Evolutionary conservation across 371 early-diverging fungal species (phyloP), one percentile per base, ranked within the genome.

Genomic region (Mucor lusitanicus): DNA sequence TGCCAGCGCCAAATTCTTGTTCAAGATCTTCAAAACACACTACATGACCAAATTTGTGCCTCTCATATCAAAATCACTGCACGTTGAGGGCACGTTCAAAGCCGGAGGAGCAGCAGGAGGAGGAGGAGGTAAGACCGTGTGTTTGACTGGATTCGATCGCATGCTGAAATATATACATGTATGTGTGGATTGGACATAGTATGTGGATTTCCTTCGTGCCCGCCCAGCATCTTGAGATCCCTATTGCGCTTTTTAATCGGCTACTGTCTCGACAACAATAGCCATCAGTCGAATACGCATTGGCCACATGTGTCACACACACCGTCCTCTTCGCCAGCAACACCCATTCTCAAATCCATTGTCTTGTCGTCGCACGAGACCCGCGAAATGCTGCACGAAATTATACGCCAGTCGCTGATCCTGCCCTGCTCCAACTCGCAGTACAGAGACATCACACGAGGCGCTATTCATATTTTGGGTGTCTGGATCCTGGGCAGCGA

Each of bases 31-130:
- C 60, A 80, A 85, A 50, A 85, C 85, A 6, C 73, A 83, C 58
- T 93, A 92, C 61, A 74, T 94, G 25, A 78, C 86, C 3, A 85
- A 91, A 60, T 84, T 94, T 17, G 91, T 93, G 54, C 94, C 94
- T 13, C 73, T 76, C 7, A 79, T 87, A 30, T 83, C 89, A 12
- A 76, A 81, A 46, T 67, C 61, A 3, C 55, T 84, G 8, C 77
- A 85, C 13, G 64, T 77, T 32, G 79, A 80, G 35, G 78, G 75
- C 5, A 63, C 75, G 5, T 69, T 67, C 7, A 48, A 80, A 79
- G 63, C 75, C n/a, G n/a, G n/a, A n/a, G n/a, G n/a, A n/a, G n/a
- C n/a, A n/a, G n/a, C n/a, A n/a, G n/a, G n/a, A n/a, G n/a, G n/a
- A n/a, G n/a, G n/a, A 70, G 54, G 78, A 80, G 79, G 82, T 85